Conservation (phyloP, 1,284 basidiomycete species). For the Moesziomyces sp. region DNA sequence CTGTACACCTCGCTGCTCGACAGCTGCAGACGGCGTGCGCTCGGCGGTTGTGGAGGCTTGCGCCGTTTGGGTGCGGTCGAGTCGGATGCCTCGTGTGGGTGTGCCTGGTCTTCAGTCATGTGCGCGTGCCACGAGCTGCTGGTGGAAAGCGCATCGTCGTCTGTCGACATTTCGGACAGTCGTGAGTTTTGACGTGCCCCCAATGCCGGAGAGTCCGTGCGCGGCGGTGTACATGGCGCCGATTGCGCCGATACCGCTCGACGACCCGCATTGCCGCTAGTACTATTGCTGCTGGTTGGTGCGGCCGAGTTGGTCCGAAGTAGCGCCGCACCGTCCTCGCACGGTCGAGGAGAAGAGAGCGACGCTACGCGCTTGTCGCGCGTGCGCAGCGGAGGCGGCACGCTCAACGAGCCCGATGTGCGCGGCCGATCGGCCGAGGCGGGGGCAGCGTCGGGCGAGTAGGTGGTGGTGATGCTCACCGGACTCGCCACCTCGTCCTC, state of each 20-base stretch:
- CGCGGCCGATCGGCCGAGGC: background rate
- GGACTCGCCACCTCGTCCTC: conserved; percentile 19
- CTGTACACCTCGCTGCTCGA: conserved; percentile 8
- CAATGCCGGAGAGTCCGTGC: conserved; percentile 22
- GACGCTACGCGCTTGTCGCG: conserved; percentile 45
- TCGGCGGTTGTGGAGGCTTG: conserved; percentile 35
- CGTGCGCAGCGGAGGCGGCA: conserved; percentile 19
- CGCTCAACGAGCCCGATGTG: conserved; percentile 18
- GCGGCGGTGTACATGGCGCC: conserved; percentile 43
- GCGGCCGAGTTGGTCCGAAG: conserved; percentile 28
- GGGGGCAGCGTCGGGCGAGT: conserved; percentile 10
- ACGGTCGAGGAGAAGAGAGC: conserved; percentile 27
- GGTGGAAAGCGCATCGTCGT: conserved; percentile 24
- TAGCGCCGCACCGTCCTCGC: background rate
- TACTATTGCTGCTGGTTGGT: conserved; percentile 3
- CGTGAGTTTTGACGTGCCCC: conserved; percentile 2
- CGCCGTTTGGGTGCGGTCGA: conserved; percentile 14
- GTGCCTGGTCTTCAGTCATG: conserved; percentile 28
- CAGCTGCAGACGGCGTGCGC: conserved; percentile 13
- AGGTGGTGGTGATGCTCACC: conserved; percentile 8
- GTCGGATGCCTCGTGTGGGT: conserved; percentile 6
- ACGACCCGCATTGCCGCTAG: conserved; percentile 1
- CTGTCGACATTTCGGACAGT: conserved; percentile 1
- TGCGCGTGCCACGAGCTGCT: conserved; percentile 51
- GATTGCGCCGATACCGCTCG: conserved; percentile 34